A percentile compares a stretch with the other conserved stretches of the same genome.
These are phyloP conservation scores for Hypsizygus marmoreus DNA, from an alignment of 768 basidiomycete species.

Conservation along the genomic window DNA sequence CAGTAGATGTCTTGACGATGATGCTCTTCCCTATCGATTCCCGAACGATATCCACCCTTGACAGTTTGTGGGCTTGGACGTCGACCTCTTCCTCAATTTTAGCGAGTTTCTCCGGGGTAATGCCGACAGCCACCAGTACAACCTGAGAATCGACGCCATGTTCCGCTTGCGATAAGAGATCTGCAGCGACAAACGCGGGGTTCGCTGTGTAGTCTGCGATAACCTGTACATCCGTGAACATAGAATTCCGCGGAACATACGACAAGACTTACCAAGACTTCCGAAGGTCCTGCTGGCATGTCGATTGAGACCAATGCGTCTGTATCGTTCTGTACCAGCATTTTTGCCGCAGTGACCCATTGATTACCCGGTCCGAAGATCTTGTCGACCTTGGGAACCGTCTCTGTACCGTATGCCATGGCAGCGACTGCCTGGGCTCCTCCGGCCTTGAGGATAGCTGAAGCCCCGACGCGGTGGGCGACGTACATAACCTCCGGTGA, in stretches of 20 bases:
- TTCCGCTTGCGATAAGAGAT: constrained; percentile 96
- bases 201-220: constrained; percentile 88
- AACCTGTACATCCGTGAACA: constrained; percentile 55
- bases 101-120: constrained; percentile 61
- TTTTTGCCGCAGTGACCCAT: constrained; percentile 99
- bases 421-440: constrained; percentile 97
- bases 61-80: constrained; percentile 79
- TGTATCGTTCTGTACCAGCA: constrained; percentile 98
- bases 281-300: constrained; percentile 98
- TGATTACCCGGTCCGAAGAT: constrained; percentile 99
- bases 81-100: constrained; percentile 86
- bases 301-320: constrained; percentile 96
- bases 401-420: constrained; percentile 93
- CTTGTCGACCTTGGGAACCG: constrained; percentile 98
- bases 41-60: constrained; percentile 87
- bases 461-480: constrained; percentile 87
- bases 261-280: constrained; percentile 78
- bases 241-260: not conserved
- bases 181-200: constrained; percentile 92
- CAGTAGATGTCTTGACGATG: constrained; percentile 70
- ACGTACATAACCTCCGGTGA: constrained; percentile 98
- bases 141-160: constrained; percentile 99
- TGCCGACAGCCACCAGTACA: constrained; percentile 81
- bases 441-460: constrained; percentile 90
- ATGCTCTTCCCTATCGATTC: constrained; percentile 89